phyloP scores from a whole-genome alignment of 441 rosid genomes.

The Kokia cookei region DNA sequence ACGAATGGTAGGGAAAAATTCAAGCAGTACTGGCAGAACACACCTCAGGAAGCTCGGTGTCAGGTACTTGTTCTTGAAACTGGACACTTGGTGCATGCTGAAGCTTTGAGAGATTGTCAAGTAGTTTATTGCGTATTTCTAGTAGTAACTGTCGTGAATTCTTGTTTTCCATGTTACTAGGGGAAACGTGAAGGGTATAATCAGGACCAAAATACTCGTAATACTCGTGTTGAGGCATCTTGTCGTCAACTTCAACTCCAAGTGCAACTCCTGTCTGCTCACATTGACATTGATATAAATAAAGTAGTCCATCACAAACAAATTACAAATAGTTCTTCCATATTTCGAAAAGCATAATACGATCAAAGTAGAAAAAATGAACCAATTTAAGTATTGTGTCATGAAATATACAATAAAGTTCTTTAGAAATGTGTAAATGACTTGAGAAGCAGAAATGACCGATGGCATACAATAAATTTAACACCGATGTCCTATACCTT shows the following conservation, averaged over 20 bases:
- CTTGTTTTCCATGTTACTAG: slow-evolving; percentile 84
- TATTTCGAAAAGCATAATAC: neutral
- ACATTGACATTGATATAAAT: slow-evolving; percentile 4
- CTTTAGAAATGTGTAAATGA: neutral
- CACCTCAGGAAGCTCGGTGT: slow-evolving; percentile 84
- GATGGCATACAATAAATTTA: neutral
- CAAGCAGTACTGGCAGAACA: slow-evolving; percentile 1
- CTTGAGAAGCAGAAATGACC: neutral
- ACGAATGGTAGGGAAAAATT: neutral
- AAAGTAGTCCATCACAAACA: neutral
- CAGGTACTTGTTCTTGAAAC: slow-evolving; percentile 78
- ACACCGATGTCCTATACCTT: neutral
- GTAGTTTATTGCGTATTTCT: slow-evolving; percentile 59
- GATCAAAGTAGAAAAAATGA: neutral
- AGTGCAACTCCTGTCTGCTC: slow-evolving; percentile 74
- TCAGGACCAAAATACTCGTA: slow-evolving; percentile 81
- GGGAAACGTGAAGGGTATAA: slow-evolving; percentile 74
- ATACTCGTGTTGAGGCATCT: slow-evolving; percentile 81
- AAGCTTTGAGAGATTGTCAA: slow-evolving; percentile 75
- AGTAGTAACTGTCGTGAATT: slow-evolving; percentile 55
- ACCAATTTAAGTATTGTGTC: neutral
- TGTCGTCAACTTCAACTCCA: slow-evolving; percentile 72
- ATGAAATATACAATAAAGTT: neutral
- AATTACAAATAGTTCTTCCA: neutral
- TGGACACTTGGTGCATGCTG: slow-evolving; percentile 93